A percentile compares a stretch with the other conserved stretches of the same genome.
phyloP scores from a whole-genome alignment of 768 basidiomycete genomes.

The Suillus placidus region DNA sequence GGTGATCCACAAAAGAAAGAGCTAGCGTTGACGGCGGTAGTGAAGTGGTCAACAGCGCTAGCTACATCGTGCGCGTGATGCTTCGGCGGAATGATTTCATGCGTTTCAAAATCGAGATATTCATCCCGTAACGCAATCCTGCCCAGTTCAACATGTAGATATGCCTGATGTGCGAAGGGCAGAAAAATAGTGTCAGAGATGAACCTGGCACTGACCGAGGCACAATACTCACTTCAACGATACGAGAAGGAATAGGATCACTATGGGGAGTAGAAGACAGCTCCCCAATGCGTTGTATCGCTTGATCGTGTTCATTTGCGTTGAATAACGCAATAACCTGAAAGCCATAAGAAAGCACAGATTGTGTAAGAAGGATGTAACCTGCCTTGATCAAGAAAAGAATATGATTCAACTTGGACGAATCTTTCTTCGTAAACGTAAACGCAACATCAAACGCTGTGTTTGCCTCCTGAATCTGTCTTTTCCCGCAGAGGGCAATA shows the following conservation, averaged over 20 bases:
- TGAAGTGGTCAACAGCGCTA: background rate
- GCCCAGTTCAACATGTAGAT: background rate
- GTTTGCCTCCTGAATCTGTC: background rate
- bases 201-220: background rate
- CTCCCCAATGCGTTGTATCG: background rate
- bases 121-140: background rate
- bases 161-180: background rate
- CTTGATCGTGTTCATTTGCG: background rate
- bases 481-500: background rate
- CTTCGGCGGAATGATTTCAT: background rate
- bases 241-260: background rate
- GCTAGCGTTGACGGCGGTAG: background rate
- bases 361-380: background rate
- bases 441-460: background rate
- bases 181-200: background rate
- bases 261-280: background rate
- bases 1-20: background rate
- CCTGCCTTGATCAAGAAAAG: background rate
- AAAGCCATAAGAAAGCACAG: background rate
- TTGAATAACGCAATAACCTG: background rate
- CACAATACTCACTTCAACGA: background rate
- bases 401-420: background rate
- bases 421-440: background rate
- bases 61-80: background rate
- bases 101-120: background rate